Evolutionary conservation across 1,284 basidiomycete species (phyloP).

Genomic region (Peniophora sp.): DNA sequence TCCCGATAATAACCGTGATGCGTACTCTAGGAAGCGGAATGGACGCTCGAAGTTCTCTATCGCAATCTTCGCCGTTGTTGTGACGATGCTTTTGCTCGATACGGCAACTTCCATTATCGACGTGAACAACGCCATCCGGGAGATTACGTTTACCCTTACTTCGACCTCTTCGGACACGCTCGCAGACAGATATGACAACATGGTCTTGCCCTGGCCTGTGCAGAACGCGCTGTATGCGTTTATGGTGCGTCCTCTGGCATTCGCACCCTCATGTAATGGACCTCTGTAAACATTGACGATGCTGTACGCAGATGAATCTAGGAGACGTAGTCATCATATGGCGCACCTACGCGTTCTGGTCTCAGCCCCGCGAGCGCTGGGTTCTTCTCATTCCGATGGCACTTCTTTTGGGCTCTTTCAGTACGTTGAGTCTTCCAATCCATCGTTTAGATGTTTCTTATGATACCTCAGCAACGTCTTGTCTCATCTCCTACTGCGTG

Average conservation of each 20-base stretch:
- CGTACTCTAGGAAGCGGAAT: neutral
- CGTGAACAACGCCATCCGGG: conserved; percentile 3
- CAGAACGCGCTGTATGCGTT: conserved; percentile 3
- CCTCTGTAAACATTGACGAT: neutral
- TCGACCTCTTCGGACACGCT: neutral
- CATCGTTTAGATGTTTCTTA: neutral
- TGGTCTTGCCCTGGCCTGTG: neutral
- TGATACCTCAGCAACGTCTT: neutral
- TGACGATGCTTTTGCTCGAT: conserved; percentile 4
- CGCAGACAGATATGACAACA: conserved; percentile 1
- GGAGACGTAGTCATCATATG: conserved; percentile 7
- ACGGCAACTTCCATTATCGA: conserved; percentile 4
- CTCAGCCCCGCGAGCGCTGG: neutral
- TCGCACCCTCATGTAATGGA: neutral
- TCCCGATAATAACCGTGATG: neutral
- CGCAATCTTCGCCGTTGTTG: neutral
- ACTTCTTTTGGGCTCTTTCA: conserved; percentile 2
- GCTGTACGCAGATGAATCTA: neutral
- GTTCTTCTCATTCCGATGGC: conserved; percentile 1
- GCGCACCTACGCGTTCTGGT: conserved; percentile 6
- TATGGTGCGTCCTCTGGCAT: conserved; percentile 2
- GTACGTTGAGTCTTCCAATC: neutral
- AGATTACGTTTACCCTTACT: conserved; percentile 3
- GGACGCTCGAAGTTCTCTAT: neutral
- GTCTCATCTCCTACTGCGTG: conserved; percentile 4